These are phyloP conservation scores for Melaleuca alternifolia DNA, from an alignment of 345 rosid genomes.

Conservation along the genomic window DNA sequence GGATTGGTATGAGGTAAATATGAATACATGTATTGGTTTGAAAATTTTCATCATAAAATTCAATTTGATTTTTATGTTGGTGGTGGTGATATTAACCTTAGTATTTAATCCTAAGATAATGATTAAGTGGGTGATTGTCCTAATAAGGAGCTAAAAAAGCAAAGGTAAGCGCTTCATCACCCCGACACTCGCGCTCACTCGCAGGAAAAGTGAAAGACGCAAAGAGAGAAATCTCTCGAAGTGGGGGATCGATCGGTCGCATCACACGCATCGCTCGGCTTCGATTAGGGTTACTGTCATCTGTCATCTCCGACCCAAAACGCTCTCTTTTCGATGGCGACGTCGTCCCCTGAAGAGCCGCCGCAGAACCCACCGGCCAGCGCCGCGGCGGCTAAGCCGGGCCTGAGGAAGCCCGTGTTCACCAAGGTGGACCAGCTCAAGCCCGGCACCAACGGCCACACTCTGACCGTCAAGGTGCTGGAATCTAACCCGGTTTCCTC, in stretches of 20 bases:
- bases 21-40: no score
- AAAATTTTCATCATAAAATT: no score
- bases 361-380: neutral
- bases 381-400: slow-evolving; percentile 11
- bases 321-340: neutral
- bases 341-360: slow-evolving; percentile 1
- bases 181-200: neutral
- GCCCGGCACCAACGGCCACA: slow-evolving; percentile 38
- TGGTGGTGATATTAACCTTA: no score
- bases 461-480: slow-evolving; percentile 24
- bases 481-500: slow-evolving; percentile 13
- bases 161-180: neutral
- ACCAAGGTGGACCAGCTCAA: slow-evolving; percentile 29
- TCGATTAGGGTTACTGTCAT: slow-evolving; percentile 4
- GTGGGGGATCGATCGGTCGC: neutral
- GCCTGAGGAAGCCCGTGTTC: slow-evolving; percentile 34
- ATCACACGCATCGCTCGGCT: neutral
- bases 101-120: neutral
- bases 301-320: neutral
- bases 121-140: neutral
- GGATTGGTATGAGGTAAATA: no score
- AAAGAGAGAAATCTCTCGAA: neutral
- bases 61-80: no score
- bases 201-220: neutral
- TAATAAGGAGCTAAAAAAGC: neutral